Evolutionary conservation across 768 basidiomycete species (phyloP).

Genomic region (Fibroporia radiculosa): DNA sequence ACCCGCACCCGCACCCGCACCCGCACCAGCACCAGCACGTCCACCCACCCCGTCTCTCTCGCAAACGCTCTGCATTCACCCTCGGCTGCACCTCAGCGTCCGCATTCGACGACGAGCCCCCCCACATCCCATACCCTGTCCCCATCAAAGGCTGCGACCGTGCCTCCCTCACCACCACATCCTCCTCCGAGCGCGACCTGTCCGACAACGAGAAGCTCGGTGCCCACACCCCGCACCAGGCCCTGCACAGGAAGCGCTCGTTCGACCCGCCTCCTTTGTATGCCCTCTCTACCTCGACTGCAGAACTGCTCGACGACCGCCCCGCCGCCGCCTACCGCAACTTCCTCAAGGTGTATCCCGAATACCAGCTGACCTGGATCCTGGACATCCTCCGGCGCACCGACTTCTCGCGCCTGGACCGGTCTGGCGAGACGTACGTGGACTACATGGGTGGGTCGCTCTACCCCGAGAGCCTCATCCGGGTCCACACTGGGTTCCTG

Average conservation of each 20-base stretch:
- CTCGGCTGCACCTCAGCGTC: slow-evolving; percentile 18
- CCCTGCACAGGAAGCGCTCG: too few species aligned
- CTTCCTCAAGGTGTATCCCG: slow-evolving; percentile 34
- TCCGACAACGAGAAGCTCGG: slow-evolving; percentile 2
- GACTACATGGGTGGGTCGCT: slow-evolving; percentile 84
- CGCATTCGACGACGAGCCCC: slow-evolving; percentile 1
- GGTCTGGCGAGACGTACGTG: slow-evolving; percentile 65
- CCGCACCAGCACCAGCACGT: neutral
- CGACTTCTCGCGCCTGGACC: slow-evolving; percentile 28
- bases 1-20: neutral
- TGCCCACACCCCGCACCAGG: slow-evolving; percentile 3
- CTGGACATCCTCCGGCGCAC: slow-evolving; percentile 26
- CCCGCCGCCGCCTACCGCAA: slow-evolving; percentile 36
- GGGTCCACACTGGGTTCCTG: slow-evolving; percentile 63
- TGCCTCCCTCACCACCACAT: slow-evolving; percentile 6
- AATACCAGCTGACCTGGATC: slow-evolving; percentile 26
- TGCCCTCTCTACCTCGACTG: slow-evolving; percentile 13
- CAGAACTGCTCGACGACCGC: slow-evolving; percentile 26
- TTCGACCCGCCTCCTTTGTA: slow-evolving; percentile 23
- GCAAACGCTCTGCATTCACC: slow-evolving; percentile 20
- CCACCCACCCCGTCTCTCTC: slow-evolving; percentile 2
- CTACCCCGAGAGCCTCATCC: slow-evolving; percentile 72
- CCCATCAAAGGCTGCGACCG: slow-evolving; percentile 11
- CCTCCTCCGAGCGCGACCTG: too few species aligned
- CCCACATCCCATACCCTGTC: slow-evolving; percentile 9